A percentile compares a stretch with the other conserved stretches of the same genome.
These are phyloP conservation scores for Cutaneotrichosporon sp. DNA, from an alignment of 1,284 basidiomycete species.

Conservation along the genomic window DNA sequence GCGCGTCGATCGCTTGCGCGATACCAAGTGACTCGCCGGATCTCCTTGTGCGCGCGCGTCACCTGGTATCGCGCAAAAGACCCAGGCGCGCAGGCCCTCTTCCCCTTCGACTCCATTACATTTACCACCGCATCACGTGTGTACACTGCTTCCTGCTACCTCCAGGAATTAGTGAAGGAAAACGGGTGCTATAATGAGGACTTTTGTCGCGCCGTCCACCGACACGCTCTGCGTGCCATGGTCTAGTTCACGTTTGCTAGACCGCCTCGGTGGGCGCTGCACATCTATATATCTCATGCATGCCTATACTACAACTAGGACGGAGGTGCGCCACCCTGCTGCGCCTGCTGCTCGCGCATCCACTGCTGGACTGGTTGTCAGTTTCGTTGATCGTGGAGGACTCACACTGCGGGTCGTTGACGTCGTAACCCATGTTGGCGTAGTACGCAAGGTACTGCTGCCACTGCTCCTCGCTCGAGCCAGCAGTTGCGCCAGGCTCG, in stretches of 20 bases:
- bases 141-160: constrained; percentile 45
- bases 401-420: constrained; percentile 60
- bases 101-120: not conserved
- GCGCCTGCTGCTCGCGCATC: constrained; percentile 14
- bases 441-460: constrained; percentile 55
- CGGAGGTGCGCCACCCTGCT: constrained; percentile 7
- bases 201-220: constrained; percentile 33
- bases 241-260: not conserved
- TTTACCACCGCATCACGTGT: constrained; percentile 36
- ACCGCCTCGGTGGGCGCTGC: constrained; percentile 20
- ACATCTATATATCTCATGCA: constrained; percentile 15
- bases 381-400: constrained; percentile 13
- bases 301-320: constrained; percentile 4
- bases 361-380: constrained; percentile 13
- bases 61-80: not conserved
- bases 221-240: constrained; percentile 14
- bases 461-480: constrained; percentile 50
- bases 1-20: not conserved
- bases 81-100: not conserved
- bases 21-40: not conserved
- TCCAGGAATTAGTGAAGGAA: constrained; percentile 45
- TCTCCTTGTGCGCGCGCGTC: not conserved
- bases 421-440: constrained; percentile 84
- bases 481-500: constrained; percentile 47
- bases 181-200: constrained; percentile 49